Evolutionary conservation across 306 rosid species (phyloP), one percentile per base, ranked within the genome.

Genomic region (Boehmeria nivea): DNA sequence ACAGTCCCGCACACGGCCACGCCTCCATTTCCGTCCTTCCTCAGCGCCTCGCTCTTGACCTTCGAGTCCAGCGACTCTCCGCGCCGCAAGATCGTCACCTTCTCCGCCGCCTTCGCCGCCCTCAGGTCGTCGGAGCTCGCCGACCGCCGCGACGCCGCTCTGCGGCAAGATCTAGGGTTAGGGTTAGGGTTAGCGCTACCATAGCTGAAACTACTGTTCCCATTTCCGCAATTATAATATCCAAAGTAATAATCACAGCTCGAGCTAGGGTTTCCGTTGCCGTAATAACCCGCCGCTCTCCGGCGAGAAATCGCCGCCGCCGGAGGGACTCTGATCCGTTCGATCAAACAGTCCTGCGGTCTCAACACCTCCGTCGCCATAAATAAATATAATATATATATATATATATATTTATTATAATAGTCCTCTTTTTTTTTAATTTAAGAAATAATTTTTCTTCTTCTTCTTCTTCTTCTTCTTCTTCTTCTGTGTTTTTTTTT

Each of bases 341-440:
- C 68, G 26, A 73, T 61, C 43, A 91, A 71, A 33, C 78, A 84
- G 34, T 91, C 80, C 25, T 83, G 96, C 22, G 99, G 96, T 49
- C 85, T 55, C 28, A 91, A 61, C 53, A 91, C 67, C 75, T 84
- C 95, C 1, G 96, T 91, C 19, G 84, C 99, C 99, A 91, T 91
- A 45, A 15, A 54, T 31, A 1, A 4, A 31, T 31, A 31, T 31
- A 18, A 12, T 20, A 51, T 17, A 15, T 25, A 11, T 20, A 33
- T 5, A 12, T 21, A 28, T 12, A 15, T 2, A 34, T 12, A n/a
- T 1, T 8, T 14, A 0, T 24, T 19, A 40, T 28, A 53, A 21
- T 18, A 34, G 9, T 22, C 59, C 59, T 54, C 59, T 43, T 54
- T 18, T 28, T 3, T 0, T 3, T n/a, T n/a, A n/a, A n/a, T n/a